Conservation (phyloP, 2,329 filamentous ascomycete species). For the Colletotrichum sp. region DNA sequence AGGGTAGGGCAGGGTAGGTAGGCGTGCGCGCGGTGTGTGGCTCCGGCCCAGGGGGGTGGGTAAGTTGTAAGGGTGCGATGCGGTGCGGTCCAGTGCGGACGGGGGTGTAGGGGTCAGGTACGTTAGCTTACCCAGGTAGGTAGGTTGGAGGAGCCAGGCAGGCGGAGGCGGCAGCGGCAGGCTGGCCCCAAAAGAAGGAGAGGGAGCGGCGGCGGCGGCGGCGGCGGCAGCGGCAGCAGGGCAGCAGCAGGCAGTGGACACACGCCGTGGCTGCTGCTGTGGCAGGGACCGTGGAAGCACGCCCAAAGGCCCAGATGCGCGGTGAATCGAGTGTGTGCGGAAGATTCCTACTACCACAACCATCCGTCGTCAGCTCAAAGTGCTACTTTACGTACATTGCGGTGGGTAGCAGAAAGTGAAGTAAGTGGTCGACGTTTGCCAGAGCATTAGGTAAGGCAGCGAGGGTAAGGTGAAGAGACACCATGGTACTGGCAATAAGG, state of each 20-base stretch:
- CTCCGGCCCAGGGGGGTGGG: not conserved
- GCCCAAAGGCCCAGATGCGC: not conserved
- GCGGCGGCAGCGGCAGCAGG: not conserved
- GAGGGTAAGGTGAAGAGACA: not conserved
- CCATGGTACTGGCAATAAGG: not conserved
- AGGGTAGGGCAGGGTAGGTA: not conserved
- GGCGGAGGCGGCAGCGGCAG: not conserved
- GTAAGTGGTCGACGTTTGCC: not conserved
- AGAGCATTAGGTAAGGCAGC: not conserved
- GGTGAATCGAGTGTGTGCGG: not conserved
- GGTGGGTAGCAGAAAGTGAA: not conserved
- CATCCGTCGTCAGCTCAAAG: not conserved
- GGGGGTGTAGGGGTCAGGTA: not conserved
- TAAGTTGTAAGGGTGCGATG: not conserved
- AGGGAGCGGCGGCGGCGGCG: not conserved
- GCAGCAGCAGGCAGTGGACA: not conserved
- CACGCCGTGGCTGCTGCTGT: not conserved
- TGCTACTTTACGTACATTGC: not conserved
- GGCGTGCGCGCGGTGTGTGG: not conserved
- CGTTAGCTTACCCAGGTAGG: not conserved
- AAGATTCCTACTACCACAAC: not conserved
- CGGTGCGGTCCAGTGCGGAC: not conserved
- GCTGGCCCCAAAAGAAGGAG: not conserved
- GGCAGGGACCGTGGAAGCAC: not conserved
- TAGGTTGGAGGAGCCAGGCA: not conserved